These are phyloP conservation scores for Plasmodium adleri DNA, from an alignment of 169 alveolate genomes.

Conservation along the genomic window DNA sequence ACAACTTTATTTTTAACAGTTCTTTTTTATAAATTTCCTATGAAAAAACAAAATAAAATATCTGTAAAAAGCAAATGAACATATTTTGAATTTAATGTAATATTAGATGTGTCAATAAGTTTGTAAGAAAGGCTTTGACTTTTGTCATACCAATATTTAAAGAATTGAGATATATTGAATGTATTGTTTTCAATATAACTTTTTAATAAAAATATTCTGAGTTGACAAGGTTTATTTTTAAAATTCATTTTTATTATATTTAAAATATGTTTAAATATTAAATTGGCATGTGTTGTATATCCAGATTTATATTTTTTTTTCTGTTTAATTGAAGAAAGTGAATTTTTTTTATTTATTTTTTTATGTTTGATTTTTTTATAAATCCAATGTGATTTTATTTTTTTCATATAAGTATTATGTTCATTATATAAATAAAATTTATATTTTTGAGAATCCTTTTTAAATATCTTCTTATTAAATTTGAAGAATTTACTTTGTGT, in stretches of 20 bases:
- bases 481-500: too few relatives aligned
- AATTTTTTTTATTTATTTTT: too few relatives aligned
- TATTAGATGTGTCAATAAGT: conserved; percentile 23
- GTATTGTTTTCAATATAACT: neutral
- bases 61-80: conserved; percentile 54
- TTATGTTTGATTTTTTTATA: too few relatives aligned
- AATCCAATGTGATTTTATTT: too few relatives aligned
- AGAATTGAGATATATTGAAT: conserved; percentile 21
- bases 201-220: conserved; percentile 8
- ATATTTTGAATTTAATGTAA: conserved; percentile 37
- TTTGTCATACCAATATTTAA: conserved; percentile 49
- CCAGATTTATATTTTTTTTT: too few relatives aligned
- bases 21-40: conserved; percentile 58
- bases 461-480: too few relatives aligned
- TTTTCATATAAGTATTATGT: too few relatives aligned
- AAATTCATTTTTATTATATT: neutral
- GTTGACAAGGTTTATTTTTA: conserved; percentile 11
- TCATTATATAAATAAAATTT: too few relatives aligned
- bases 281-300: too few relatives aligned
- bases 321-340: too few relatives aligned
- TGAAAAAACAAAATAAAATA: conserved; percentile 74
- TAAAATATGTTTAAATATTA: too few relatives aligned
- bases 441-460: too few relatives aligned
- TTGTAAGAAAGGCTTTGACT: conserved; percentile 28
- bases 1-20: neutral